phyloP scores from a whole-genome alignment of 495 filamentous ascomycete species.

The Penicillium salamii region DNA sequence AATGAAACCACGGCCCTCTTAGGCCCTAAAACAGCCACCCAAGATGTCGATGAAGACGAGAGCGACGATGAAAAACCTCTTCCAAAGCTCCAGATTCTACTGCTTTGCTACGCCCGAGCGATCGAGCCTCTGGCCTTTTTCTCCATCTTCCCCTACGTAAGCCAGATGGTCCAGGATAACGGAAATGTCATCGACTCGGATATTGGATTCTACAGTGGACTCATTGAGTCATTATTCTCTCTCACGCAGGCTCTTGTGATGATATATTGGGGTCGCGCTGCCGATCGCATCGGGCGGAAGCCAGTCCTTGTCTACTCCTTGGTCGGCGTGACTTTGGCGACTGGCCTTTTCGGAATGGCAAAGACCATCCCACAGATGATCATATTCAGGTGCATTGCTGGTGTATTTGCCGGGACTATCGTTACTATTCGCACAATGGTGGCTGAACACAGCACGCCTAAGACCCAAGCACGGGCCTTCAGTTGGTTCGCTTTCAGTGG shows the following conservation, averaged over 20 bases:
- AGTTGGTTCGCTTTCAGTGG: conserved; percentile 68
- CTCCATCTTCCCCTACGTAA: conserved; percentile 72
- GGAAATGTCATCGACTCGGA: conserved; percentile 53
- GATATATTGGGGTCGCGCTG: conserved; percentile 59
- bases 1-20: conserved; percentile 24
- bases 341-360: conserved; percentile 60
- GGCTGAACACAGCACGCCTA: conserved; percentile 61
- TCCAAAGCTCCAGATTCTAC: conserved; percentile 55
- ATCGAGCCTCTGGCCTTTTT: conserved; percentile 75
- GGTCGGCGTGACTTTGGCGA: conserved; percentile 53
- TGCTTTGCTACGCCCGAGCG: conserved; percentile 65
- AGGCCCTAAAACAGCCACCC: not conserved
- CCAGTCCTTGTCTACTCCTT: conserved; percentile 63
- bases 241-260: conserved; percentile 62
- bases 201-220: conserved; percentile 68
- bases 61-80: conserved; percentile 39
- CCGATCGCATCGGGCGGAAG: conserved; percentile 66
- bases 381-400: conserved; percentile 60
- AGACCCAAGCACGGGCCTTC: conserved; percentile 66
- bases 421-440: conserved; percentile 71
- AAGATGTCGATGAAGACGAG: not conserved
- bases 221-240: conserved; percentile 72
- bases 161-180: conserved; percentile 62
- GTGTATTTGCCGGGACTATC: conserved; percentile 65
- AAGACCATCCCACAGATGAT: conserved; percentile 64